Evolutionary conservation across 179 eudicot species (phyloP), one percentile per base, ranked within the genome.

Genomic region (Actinidia chinensis): DNA sequence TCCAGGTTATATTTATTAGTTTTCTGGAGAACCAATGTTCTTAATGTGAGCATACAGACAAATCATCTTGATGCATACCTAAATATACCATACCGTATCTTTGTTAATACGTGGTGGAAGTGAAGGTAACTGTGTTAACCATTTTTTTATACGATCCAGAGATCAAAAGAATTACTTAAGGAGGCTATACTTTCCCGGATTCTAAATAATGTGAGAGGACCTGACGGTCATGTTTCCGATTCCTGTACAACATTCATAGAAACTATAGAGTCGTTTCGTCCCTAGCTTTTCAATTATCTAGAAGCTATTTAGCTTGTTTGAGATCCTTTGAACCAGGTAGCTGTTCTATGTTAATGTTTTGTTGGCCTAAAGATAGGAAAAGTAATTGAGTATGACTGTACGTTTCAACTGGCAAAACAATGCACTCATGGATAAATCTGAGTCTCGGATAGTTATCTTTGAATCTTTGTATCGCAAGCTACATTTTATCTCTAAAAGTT

Each of bases 151-250:
- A n/a, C n/a, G n/a, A n/a, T 82, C 66, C 89, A 93, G 99, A 88
- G 87, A 86, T 85, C 99, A 47, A n/a, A 88, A 64, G 99, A 95
- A 79, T 79, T 95, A 80, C 90, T 95, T 81, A 97, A 92, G 84
- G 99, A 95, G 83, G 99, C 93, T 40, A 79, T 92, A 79, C 90
- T 95, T 25, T 89, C 99, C 56, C 82, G 83, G 74, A 93, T 97
- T 72, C 97, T 95, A 59, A 95, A 95, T 84, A 87, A 73, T 54
- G 85, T 95, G 71, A 89, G 97, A 77, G 91, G 88, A 67, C 77
- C 59, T 68, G 91, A 89, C 47, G 77, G 77, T 79, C 83, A 81
- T 44, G 36, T 76, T 55, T 82, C 87, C 44, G 91, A 92, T 84
- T 86, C 88, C 65, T 93, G 94, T 82, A 84, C 86, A 55, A 78